These are phyloP conservation scores for Euphorbia peplus DNA, from an alignment of 345 rosid species.

Conservation along the genomic window DNA sequence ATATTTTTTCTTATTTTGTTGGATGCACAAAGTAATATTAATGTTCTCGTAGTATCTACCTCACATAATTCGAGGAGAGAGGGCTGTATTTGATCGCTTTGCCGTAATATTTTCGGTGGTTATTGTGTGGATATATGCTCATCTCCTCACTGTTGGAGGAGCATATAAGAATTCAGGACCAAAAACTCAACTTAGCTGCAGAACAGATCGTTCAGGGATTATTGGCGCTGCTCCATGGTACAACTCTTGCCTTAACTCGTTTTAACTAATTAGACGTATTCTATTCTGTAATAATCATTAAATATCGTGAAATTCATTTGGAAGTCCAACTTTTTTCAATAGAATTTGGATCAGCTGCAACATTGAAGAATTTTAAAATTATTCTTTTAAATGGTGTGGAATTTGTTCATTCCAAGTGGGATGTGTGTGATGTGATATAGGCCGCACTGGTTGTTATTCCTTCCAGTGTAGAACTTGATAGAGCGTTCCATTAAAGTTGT, in stretches of 20 bases:
- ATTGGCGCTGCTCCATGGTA: slow-evolving; percentile 90
- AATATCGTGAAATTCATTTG: not conserved
- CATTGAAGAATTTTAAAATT: too few relatives aligned
- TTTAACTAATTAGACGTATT: too few relatives aligned
- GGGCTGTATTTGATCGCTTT: slow-evolving; percentile 68
- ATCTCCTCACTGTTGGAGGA: slow-evolving; percentile 87
- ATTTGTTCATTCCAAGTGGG: too few relatives aligned
- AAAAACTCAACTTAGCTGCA: slow-evolving; percentile 70
- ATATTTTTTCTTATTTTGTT: slow-evolving; percentile 2
- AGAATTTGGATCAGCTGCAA: not conserved
- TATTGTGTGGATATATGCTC: slow-evolving; percentile 91
- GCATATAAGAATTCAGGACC: slow-evolving; percentile 68
- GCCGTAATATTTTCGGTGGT: slow-evolving; percentile 84
- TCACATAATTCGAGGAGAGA: slow-evolving; percentile 55
- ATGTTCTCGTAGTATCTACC: slow-evolving; percentile 68
- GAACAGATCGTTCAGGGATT: slow-evolving; percentile 87
- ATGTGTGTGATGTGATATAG: too few relatives aligned
- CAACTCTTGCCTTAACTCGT: slow-evolving; percentile 12
- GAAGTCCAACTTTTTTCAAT: not conserved
- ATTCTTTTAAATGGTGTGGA: too few relatives aligned
- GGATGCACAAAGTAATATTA: not conserved
- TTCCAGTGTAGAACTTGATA: too few relatives aligned
- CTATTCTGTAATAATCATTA: too few relatives aligned
- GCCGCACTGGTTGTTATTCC: too few relatives aligned
- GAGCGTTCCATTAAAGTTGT: not conserved